phyloP scores from a whole-genome alignment of 1,284 basidiomycete species.

The Pseudozyma flocculosa region DNA sequence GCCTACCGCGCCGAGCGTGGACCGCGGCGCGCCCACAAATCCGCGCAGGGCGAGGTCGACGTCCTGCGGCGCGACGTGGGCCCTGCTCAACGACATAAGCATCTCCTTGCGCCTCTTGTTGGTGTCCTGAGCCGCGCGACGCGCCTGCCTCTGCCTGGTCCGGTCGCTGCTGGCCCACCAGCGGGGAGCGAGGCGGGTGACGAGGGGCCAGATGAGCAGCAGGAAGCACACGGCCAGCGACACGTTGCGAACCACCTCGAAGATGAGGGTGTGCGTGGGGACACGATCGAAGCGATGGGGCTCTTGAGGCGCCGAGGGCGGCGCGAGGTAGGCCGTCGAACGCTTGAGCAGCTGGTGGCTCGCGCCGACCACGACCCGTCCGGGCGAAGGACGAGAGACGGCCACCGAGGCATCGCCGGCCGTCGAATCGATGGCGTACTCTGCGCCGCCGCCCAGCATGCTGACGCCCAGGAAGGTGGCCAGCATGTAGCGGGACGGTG shows the following conservation, averaged over 20 bases:
- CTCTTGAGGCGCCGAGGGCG: constrained; percentile 8
- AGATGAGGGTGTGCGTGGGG: constrained; percentile 37
- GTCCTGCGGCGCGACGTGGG: constrained; percentile 1
- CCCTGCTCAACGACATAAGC: constrained; percentile 12
- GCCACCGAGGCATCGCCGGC: constrained; percentile 10
- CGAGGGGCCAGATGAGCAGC: constrained; percentile 35
- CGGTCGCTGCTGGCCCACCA: not conserved
- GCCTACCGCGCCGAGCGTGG: not conserved
- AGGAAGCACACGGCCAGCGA: constrained; percentile 33
- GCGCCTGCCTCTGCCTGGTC: not conserved
- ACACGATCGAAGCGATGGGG: constrained; percentile 39
- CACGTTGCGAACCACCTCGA: constrained; percentile 41
- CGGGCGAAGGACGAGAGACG: constrained; percentile 21
- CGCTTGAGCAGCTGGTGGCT: constrained; percentile 54
- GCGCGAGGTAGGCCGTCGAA: constrained; percentile 22
- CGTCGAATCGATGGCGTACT: constrained; percentile 22
- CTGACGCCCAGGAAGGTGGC: constrained; percentile 50
- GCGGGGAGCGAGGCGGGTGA: constrained; percentile 14
- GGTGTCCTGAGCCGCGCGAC: not conserved
- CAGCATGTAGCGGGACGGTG: constrained; percentile 49
- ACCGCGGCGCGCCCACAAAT: constrained; percentile 13
- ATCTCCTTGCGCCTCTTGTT: constrained; percentile 11
- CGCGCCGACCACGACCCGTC: constrained; percentile 38
- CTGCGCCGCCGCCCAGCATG: constrained; percentile 42
- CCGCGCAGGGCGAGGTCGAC: constrained; percentile 12